phyloP scores from a whole-genome alignment of 306 rosid genomes.

The Gleditsia sinensis region DNA sequence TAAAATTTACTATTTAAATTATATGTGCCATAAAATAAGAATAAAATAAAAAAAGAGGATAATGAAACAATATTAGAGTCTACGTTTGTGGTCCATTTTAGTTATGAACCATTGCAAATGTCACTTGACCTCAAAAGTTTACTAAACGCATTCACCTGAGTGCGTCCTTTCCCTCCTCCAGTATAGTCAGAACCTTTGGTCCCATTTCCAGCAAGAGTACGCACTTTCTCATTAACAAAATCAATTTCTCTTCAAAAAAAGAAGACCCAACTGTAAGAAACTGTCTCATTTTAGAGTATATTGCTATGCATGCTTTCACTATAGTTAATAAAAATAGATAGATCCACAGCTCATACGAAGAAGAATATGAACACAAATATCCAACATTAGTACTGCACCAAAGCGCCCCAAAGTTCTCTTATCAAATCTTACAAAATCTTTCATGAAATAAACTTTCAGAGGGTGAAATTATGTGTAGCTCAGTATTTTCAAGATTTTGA shows the following conservation, averaged over 20 bases:
- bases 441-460: not conserved
- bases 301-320: not conserved
- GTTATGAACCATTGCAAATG: conserved; percentile 19
- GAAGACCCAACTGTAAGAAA: conserved; percentile 3
- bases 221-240: conserved; percentile 78
- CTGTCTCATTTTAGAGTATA: not conserved
- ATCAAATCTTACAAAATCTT: conserved; percentile 17
- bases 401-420: conserved; percentile 5
- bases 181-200: conserved; percentile 87
- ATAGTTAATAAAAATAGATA: conserved; percentile 6
- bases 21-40: not conserved
- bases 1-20: not conserved
- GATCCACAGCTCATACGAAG: conserved; percentile 16
- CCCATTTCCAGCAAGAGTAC: conserved; percentile 95
- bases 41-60: conserved; percentile 1
- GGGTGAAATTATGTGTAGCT: conserved; percentile 23
- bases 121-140: conserved; percentile 28
- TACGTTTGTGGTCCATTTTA: conserved; percentile 14
- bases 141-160: conserved; percentile 64
- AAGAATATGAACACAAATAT: conserved; percentile 9
- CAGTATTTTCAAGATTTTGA: conserved; percentile 6
- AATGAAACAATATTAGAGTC: not conserved
- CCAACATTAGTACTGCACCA: conserved; percentile 24
- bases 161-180: conserved; percentile 80
- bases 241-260: conserved; percentile 73